Base-by-base conservation (phyloP, 768 basidiomycete species). In the Tylopilus subfusipes region DNA sequence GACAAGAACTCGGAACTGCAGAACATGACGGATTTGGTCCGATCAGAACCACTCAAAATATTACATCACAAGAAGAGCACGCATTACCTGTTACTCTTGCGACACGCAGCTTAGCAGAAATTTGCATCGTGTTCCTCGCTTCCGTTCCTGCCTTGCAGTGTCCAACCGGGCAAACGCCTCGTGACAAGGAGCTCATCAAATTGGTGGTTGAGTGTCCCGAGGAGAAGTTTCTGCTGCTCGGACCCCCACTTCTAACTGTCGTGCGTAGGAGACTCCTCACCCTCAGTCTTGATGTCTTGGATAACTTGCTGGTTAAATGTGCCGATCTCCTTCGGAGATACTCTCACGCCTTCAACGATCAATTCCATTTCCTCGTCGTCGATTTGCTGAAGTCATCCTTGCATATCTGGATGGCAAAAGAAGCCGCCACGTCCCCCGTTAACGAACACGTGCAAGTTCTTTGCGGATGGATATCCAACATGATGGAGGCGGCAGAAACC, bases 331-430 rank as follows among this genome's bases (percentile, higher is more conserved):
- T 88, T 19, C 59, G 53, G 21, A 62, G 72, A 34, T 88, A 93
- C 68, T 70, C 75, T 9, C 83, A 82, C 63, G 73, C 78, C 3
- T 70, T 78, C 48, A 83, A 77, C 55, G 81, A 82, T 48, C 72
- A 67, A 5, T 70, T 85, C 30, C 80, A 83, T 13, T 64, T 80
- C 14, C 63, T 88, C 42, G 73, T 77, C 6, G 69, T 89, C n/a
- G 76, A 79, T 19, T 76, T 91, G 43, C 70, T 97, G 21, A 77
- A 80, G 42, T 80, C 83, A 8, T 88, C 91, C 0, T 63, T 83
- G 52, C 72, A 79, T 52, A 62, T 84, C 3, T 97, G 86, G 88
- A 54, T 73, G 54, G 63, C 54, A 38, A 75, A 62, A 50, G 68
- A 52, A 57, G 64, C 30, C 55, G 66, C 38, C 58, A 59, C 48